Evolutionary conservation across 257 asterid genomes (phyloP).

Genomic region (Primulina tabacum): DNA sequence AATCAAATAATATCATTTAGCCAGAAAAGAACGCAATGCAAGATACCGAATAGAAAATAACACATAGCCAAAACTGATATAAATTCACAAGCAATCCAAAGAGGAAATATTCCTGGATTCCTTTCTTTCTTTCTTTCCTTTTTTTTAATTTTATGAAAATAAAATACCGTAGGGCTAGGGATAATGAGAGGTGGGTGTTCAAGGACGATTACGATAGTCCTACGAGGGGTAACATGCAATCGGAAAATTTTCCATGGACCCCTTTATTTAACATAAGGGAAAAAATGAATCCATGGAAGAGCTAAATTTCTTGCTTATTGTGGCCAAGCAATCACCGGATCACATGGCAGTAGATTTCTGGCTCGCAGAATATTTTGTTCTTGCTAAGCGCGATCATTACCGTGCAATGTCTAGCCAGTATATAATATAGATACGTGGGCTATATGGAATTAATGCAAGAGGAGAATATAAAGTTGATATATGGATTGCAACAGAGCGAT

Average conservation of each 20-base stretch:
- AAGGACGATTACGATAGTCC: conserved; percentile 40
- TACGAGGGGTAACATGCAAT: conserved; percentile 80
- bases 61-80: neutral
- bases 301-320: conserved; percentile 36
- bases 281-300: conserved; percentile 40
- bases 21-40: no score
- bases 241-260: conserved; percentile 20
- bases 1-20: no score
- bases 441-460: neutral
- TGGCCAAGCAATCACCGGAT: conserved; percentile 70
- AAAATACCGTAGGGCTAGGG: conserved; percentile 31
- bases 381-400: neutral
- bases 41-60: neutral
- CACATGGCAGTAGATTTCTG: conserved; percentile 36
- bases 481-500: conserved; percentile 11
- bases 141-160: conserved; percentile 4
- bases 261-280: conserved; percentile 30
- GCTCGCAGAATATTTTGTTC: no score
- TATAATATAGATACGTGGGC: conserved; percentile 26
- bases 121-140: neutral
- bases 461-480: conserved; percentile 1
- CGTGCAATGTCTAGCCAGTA: neutral
- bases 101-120: conserved; percentile 1
- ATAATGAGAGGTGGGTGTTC: conserved; percentile 22
- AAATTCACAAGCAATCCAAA: neutral